Base-by-base conservation (phyloP, 768 basidiomycete genomes). In the Tephrocybe sp. region DNA sequence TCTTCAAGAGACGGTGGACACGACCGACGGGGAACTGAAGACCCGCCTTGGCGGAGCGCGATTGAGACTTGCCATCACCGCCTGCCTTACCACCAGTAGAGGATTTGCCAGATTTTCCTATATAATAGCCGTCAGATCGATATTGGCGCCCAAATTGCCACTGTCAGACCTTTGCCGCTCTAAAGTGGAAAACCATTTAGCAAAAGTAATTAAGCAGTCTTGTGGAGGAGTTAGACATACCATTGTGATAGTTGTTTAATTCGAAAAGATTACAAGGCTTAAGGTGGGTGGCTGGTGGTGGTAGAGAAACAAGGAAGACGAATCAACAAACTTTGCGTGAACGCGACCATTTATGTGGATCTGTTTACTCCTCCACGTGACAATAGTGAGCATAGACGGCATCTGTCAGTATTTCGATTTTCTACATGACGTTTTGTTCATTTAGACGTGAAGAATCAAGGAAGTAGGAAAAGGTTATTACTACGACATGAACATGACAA, bases 1-100 rank as follows among this genome's bases (percentile, higher is more conserved):
- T 82, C 78, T 93, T 90, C 63, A 95, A 70, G 57, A 89, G 79
- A 79, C 91, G 87, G 68, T 93, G 91, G 62, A 94, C 86, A 85
- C 93, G 90, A 75, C 93, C 91, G 62, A 96, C 93, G 39, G 93
- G 93, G 73, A 89, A 89, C 69, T 90, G 88, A 47, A 90, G 84
- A 51, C 88, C 88, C 37, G 88, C 87, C 63, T 80, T 84, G 34
- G 85, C 78, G 11, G 87, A 88, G 57, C 88, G 88, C 1, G 86
- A 87, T 54, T 81, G 80, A 10, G 80, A 73, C 67, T 83, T 88
- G 64, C 57, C 64, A 6, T 74, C 74, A 34, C 64, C 71, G 36
- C 78, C 78, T 26, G 78, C 76, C 72, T 85, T 88, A 61, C 88
- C 84, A 62, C 86, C 87, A 48, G 85, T 80, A 58, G 82, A 76